phyloP scores from a whole-genome alignment of 177 flowering plant genomes.

The Vitis hybrid region DNA sequence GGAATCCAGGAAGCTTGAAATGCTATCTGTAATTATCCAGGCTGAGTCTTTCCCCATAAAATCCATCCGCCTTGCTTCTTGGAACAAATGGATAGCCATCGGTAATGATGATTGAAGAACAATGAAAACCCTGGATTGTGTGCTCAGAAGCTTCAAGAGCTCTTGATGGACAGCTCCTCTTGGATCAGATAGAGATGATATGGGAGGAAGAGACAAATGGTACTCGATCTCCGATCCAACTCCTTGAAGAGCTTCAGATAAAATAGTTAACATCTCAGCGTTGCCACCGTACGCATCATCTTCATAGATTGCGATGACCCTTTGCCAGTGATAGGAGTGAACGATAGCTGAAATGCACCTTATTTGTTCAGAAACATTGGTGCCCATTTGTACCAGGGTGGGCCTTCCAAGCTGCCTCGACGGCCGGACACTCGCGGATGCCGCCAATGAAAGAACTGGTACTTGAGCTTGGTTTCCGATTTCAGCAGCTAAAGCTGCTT shows the following conservation, averaged over 20 bases:
- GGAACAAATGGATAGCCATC: constrained; percentile 26
- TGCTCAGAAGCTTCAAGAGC: constrained; percentile 20
- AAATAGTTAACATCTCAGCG: constrained; percentile 20
- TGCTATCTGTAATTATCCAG: neutral
- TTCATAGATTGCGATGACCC: constrained; percentile 35
- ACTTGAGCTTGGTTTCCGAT: constrained; percentile 24
- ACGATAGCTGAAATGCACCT: constrained; percentile 33
- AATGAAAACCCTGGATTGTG: constrained; percentile 35
- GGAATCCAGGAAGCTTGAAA: too few species aligned
- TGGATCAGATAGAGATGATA: constrained; percentile 21
- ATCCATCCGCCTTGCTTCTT: too few species aligned
- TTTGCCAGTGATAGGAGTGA: constrained; percentile 27
- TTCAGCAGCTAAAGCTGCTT: constrained; percentile 29
- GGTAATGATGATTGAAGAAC: constrained; percentile 33
- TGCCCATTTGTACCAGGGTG: constrained; percentile 31
- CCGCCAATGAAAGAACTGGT: constrained; percentile 5
- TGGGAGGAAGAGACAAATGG: constrained; percentile 26
- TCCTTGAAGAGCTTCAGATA: constrained; percentile 32
- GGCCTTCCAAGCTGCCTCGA: constrained; percentile 28
- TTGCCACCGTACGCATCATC: constrained; percentile 29
- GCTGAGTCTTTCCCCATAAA: neutral
- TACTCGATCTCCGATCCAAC: constrained; percentile 32
- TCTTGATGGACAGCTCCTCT: constrained; percentile 19
- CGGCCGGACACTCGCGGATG: constrained; percentile 19
- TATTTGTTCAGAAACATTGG: constrained; percentile 24